Conservation (phyloP, 768 basidiomycete species). For the Inosperma sp. region DNA sequence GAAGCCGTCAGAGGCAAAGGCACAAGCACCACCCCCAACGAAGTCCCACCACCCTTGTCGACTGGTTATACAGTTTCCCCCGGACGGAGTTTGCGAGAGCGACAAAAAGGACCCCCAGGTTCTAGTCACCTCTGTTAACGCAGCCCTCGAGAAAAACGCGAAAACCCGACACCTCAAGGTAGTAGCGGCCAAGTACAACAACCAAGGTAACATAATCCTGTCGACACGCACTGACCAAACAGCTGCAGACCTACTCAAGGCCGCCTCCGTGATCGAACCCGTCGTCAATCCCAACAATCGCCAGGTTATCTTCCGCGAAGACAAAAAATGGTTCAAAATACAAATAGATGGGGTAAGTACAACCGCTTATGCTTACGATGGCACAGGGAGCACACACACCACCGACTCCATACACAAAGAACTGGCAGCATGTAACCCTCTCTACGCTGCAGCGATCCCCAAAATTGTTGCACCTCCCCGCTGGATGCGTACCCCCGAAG, state of each 20-base stretch:
- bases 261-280: constrained; percentile 8
- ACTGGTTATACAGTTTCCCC: constrained; percentile 12
- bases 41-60: constrained; percentile 14
- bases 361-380: neutral
- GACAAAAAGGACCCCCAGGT: neutral
- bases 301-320: constrained; percentile 12
- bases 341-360: constrained; percentile 16
- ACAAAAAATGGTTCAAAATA: constrained; percentile 20
- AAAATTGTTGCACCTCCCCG: constrained; percentile 7
- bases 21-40: neutral
- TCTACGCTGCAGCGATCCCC: neutral
- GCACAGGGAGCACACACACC: neutral
- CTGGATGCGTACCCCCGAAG: constrained; percentile 11
- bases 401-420: constrained; percentile 10
- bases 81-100: constrained; percentile 1
- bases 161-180: constrained; percentile 12
- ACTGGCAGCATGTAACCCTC: constrained; percentile 10
- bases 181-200: constrained; percentile 16
- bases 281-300: constrained; percentile 2
- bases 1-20: too few relatives aligned
- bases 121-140: constrained; percentile 13
- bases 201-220: constrained; percentile 16
- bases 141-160: constrained; percentile 1
- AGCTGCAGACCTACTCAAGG: constrained; percentile 14
- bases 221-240: constrained; percentile 16